phyloP scores from a whole-genome alignment of 495 filamentous ascomycete genomes.

The Aspergillus steynii region DNA sequence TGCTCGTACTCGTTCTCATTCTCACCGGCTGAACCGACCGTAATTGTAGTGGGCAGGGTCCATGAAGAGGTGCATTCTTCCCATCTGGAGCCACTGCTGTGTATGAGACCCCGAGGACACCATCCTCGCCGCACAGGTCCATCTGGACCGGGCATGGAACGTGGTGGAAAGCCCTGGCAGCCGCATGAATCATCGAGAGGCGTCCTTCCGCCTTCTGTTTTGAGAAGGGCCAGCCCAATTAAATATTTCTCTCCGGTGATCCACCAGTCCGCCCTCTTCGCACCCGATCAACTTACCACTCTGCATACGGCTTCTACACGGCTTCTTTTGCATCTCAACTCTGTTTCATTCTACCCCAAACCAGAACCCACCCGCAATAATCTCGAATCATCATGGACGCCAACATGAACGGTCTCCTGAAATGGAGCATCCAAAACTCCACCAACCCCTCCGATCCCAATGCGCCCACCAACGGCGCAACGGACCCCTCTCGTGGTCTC shows the following conservation, averaged over 20 bases:
- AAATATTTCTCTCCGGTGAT: no score
- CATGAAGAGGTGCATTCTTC: no score
- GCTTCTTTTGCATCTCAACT: no score
- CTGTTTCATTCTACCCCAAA: background rate
- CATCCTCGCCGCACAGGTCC: no score
- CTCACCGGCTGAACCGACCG: no score
- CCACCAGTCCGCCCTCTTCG: no score
- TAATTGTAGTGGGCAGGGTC: no score
- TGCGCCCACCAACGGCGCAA: slow-evolving; percentile 31
- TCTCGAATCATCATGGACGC: slow-evolving; percentile 48
- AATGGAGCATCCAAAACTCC: slow-evolving; percentile 91
- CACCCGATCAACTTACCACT: no score
- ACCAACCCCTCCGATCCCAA: slow-evolving; percentile 28
- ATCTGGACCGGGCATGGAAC: slow-evolving; percentile 14
- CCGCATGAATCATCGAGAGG: slow-evolving; percentile 26
- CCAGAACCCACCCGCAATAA: background rate
- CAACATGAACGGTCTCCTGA: slow-evolving; percentile 75
- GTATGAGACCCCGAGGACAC: no score
- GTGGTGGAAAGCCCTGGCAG: slow-evolving; percentile 22
- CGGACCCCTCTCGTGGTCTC: slow-evolving; percentile 44
- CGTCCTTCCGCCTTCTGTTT: slow-evolving; percentile 2
- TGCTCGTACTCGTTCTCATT: background rate
- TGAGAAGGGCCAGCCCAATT: background rate
- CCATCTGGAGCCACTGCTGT: no score
- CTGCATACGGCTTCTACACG: no score